Percentiles rank a stretch among this genome's conserved stretches.
Evolutionary conservation across 1,139 yeast genomes (phyloP).

Genomic region (Lodderomyces parapsilosis): DNA sequence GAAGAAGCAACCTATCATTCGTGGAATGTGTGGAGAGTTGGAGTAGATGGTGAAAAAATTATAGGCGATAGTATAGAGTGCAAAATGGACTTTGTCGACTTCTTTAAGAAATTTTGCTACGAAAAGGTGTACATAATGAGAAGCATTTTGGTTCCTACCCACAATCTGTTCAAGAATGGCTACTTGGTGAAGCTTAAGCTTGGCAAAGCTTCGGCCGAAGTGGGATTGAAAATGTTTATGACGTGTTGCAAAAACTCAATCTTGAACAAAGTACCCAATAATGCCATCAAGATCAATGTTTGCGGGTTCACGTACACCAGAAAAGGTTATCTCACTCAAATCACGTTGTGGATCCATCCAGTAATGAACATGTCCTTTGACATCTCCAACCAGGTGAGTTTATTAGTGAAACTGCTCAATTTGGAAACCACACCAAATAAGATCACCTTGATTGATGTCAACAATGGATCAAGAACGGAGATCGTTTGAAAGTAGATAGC

Average conservation of each 20-base stretch:
- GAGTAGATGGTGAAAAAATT: slow-evolving; percentile 5
- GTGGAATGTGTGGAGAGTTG: slow-evolving; percentile 13
- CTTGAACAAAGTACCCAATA: slow-evolving; percentile 8
- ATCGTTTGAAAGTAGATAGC: not conserved
- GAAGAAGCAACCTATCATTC: slow-evolving; percentile 10
- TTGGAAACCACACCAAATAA: slow-evolving; percentile 5
- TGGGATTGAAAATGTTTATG: slow-evolving; percentile 5
- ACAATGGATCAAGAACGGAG: slow-evolving; percentile 10
- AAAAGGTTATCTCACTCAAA: slow-evolving; percentile 6
- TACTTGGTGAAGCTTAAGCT: slow-evolving; percentile 12
- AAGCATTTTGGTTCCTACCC: slow-evolving; percentile 11
- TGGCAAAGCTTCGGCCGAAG: not conserved
- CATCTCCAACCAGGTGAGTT: slow-evolving; percentile 10
- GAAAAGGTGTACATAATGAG: slow-evolving; percentile 10
- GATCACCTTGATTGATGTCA: slow-evolving; percentile 11
- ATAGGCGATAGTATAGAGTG: slow-evolving; percentile 8
- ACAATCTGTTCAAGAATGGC: slow-evolving; percentile 11
- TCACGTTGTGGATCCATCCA: slow-evolving; percentile 15
- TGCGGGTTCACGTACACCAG: slow-evolving; percentile 11
- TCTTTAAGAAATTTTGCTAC: slow-evolving; percentile 7
- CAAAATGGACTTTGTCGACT: slow-evolving; percentile 8
- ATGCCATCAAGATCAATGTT: slow-evolving; percentile 10
- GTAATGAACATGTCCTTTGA: slow-evolving; percentile 13
- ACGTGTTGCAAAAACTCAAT: slow-evolving; percentile 8
- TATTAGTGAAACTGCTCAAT: slow-evolving; percentile 10